Evolutionary conservation across 2,329 filamentous ascomycete genomes (phyloP), one percentile per base, ranked within the genome.

Genomic region (Fusarium citri): DNA sequence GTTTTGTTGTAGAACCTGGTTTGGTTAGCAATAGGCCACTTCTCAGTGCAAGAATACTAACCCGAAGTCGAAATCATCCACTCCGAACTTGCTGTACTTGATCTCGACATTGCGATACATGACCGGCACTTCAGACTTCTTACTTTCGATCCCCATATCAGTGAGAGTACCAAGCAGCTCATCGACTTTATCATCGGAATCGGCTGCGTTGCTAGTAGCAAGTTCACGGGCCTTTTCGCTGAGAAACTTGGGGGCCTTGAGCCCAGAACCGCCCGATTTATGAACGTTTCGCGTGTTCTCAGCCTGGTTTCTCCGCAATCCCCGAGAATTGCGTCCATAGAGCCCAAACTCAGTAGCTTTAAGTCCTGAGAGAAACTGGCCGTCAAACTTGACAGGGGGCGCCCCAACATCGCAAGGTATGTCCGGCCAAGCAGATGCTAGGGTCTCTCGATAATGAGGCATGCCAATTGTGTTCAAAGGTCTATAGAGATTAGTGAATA

Each of bases 31-130:
- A 50, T 23, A 2, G 28, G n/a, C 16, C 9, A 22, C 51, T 15
- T 30, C 2, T 30, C 10, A 55, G 62, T 48, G 68, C 61, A 26
- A n/a, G 34, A 26, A 26, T 30, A 80, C 89, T 75, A 82, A 93
- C 90, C 92, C 92, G 81, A 99, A 99, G 79, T 99, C 96, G 78
- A 99, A 99, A 79, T 99, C 97, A 76, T 98, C 95, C n/a, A 99
- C 94, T 22, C 96, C 96, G 79, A 98, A 99, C 78, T 94, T 97
- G 85, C 95, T 98, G 83, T 98, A 99, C 78, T 98, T 98, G 82
- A 99, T 99, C 79, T 98, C 95, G 14, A 98, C 92, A 74, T 94
- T 94, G 69, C 92, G 91, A 79, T 99, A 99, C 83, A 96, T 93
- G 11, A 92, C 88, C 23, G 95, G 92, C 7, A 96, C 92, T 59